These are phyloP conservation scores for Penicillium egyptiacum DNA, from an alignment of 495 filamentous ascomycete species.

Conservation along the genomic window DNA sequence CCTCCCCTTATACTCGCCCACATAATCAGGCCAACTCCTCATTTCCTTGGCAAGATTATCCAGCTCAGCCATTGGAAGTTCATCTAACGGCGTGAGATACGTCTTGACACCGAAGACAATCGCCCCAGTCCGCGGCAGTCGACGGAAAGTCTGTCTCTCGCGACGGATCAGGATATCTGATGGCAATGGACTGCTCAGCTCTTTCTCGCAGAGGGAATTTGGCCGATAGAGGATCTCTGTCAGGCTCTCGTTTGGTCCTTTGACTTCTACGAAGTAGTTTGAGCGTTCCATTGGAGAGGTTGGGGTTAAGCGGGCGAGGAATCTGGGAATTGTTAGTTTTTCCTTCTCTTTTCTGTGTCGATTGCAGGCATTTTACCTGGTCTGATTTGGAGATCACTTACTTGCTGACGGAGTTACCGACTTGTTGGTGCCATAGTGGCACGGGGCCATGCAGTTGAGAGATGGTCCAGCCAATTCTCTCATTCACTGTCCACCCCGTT, in stretches of 20 bases:
- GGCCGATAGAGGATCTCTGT: constrained; percentile 44
- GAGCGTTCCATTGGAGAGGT: constrained; percentile 52
- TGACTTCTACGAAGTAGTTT: constrained; percentile 56
- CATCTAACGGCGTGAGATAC: constrained; percentile 45
- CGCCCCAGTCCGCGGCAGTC: constrained; percentile 46
- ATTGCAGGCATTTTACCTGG: no score
- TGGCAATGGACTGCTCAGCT: constrained; percentile 31
- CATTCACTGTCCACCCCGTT: constrained; percentile 55
- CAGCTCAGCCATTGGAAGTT: constrained; percentile 47
- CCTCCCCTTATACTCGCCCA: constrained; percentile 53
- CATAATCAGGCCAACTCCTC: constrained; percentile 52
- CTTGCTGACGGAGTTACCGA: constrained; percentile 53
- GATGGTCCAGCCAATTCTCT: constrained; percentile 56
- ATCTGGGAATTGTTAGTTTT: constrained; percentile 31
- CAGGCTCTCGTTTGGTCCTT: constrained; percentile 41
- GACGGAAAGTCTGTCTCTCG: constrained; percentile 57
- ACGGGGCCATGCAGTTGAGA: constrained; percentile 53
- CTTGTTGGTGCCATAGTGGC: constrained; percentile 55
- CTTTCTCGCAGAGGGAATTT: constrained; percentile 34
- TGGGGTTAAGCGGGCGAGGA: constrained; percentile 48
- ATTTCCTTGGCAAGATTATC: constrained; percentile 50
- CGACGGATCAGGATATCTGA: constrained; percentile 50
- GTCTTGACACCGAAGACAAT: constrained; percentile 59
- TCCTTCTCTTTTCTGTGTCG: neutral
- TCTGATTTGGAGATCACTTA: constrained; percentile 28